Conservation (phyloP, 2,329 filamentous ascomycete species). For the Exophiala spinifera region DNA sequence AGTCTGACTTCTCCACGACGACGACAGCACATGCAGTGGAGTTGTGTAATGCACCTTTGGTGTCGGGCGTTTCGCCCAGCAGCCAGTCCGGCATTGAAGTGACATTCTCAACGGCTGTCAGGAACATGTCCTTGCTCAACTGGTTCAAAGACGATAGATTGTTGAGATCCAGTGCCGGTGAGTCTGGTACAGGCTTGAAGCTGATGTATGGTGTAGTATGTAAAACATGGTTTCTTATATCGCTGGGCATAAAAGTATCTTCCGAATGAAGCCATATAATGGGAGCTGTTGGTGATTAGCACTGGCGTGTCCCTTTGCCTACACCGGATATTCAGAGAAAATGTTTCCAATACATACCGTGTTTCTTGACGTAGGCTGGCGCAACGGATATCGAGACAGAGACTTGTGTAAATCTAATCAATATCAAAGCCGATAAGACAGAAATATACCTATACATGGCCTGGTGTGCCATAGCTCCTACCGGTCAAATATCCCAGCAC, state of each 20-base stretch:
- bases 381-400: not conserved
- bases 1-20: conserved; percentile 55
- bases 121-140: conserved; percentile 43
- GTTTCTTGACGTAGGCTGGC: conserved; percentile 10
- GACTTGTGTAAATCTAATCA: not conserved
- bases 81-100: conserved; percentile 46
- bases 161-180: conserved; percentile 42
- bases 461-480: too few relatives aligned
- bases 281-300: conserved; percentile 40
- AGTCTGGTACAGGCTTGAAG: conserved; percentile 38
- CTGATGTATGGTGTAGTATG: conserved; percentile 48
- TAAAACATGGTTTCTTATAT: conserved; percentile 45
- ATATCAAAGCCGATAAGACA: not conserved
- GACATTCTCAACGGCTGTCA: conserved; percentile 49
- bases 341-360: conserved; percentile 3
- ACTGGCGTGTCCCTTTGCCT: not conserved
- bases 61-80: conserved; percentile 53
- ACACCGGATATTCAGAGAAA: not conserved
- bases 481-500: too few relatives aligned
- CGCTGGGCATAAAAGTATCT: conserved; percentile 50
- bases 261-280: conserved; percentile 50
- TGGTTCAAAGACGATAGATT: conserved; percentile 48
- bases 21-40: conserved; percentile 55
- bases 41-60: conserved; percentile 48
- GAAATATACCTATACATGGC: not conserved